Base-by-base conservation (phyloP, 2,329 filamentous ascomycete species). In the Phaeosphaeria sp. region DNA sequence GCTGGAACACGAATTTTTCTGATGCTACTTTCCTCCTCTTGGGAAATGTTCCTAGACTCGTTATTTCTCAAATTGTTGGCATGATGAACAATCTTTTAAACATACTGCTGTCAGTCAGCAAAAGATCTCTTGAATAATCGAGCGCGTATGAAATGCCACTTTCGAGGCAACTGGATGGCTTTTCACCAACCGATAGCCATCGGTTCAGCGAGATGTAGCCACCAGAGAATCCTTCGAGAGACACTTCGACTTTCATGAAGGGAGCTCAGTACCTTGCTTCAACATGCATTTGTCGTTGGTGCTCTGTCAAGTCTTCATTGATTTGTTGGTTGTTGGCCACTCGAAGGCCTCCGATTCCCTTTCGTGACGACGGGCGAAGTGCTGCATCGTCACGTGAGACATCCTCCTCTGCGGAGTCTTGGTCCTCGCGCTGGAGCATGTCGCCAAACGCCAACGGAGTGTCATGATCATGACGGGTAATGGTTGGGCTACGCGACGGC, bases 1-100 rank as follows among this genome's bases (percentile, higher is more conserved):
- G 81, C 55, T 82, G 78, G 49, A 83, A 71, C 9, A 76, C 75
- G 1, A 79, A 78, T 42, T 77, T 77, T n/a, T 77, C 74, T 2
- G 72, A 67, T 6, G 61, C 60, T 2, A 70, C 53, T 49, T 75
- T 77, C 44, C 72, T 67, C 42, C 74, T 56, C 54, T 76, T 74
- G 1, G 74, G 74, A 40, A 74, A 74, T 27, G 56, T 75, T 21
- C 69, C 25, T 30, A 30, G 11, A n/a, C n/a, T n/a, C n/a, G n/a
- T n/a, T n/a, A n/a, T n/a, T n/a, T n/a, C n/a, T n/a, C n/a, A n/a
- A n/a, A n/a, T n/a, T n/a, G n/a, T n/a, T n/a, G n/a, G n/a, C n/a
- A n/a, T n/a, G n/a, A n/a, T n/a, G n/a, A n/a, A n/a, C n/a, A n/a
- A n/a, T n/a, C n/a, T n/a, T n/a, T n/a, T 30, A 6, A 11, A 30